Percentiles rank a stretch among this genome's conserved stretches.
Conservation (phyloP, 768 basidiomycete species). For the Lenzites betulinus region DNA sequence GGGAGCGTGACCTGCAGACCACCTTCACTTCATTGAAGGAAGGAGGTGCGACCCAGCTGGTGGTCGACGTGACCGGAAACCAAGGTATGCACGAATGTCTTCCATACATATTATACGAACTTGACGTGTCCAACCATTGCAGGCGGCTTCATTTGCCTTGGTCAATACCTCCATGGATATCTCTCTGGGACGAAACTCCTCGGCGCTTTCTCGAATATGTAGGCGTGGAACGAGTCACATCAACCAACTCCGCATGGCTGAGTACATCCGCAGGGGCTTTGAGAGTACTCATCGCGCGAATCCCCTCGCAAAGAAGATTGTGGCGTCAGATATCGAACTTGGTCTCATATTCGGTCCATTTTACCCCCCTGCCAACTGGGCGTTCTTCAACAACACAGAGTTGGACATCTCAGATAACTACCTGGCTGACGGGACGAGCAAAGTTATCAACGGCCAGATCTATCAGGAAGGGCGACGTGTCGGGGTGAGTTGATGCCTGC, state of each 20-base stretch:
- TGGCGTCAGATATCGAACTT: constrained; percentile 50
- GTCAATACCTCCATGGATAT: constrained; percentile 59
- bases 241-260: constrained; percentile 2
- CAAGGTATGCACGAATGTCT: constrained; percentile 43
- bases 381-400: constrained; percentile 28
- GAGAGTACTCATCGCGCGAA: constrained; percentile 55
- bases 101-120: not conserved
- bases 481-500: constrained; percentile 31
- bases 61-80: constrained; percentile 65
- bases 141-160: constrained; percentile 67
- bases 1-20: constrained; percentile 52
- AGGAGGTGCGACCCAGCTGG: constrained; percentile 49
- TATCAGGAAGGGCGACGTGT: constrained; percentile 38
- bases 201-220: constrained; percentile 49
- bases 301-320: constrained; percentile 59
- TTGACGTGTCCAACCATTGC: not conserved
- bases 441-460: constrained; percentile 31
- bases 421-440: constrained; percentile 30
- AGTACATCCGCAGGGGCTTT: constrained; percentile 47
- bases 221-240: constrained; percentile 23
- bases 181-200: constrained; percentile 46
- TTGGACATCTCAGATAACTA: constrained; percentile 33
- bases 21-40: constrained; percentile 48
- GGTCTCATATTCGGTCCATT: constrained; percentile 40
- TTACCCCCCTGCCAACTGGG: constrained; percentile 58